Percentiles rank a stretch among this genome's conserved stretches.
phyloP scores from a whole-genome alignment of 495 filamentous ascomycete genomes.

The Penicillium robsamsonii region DNA sequence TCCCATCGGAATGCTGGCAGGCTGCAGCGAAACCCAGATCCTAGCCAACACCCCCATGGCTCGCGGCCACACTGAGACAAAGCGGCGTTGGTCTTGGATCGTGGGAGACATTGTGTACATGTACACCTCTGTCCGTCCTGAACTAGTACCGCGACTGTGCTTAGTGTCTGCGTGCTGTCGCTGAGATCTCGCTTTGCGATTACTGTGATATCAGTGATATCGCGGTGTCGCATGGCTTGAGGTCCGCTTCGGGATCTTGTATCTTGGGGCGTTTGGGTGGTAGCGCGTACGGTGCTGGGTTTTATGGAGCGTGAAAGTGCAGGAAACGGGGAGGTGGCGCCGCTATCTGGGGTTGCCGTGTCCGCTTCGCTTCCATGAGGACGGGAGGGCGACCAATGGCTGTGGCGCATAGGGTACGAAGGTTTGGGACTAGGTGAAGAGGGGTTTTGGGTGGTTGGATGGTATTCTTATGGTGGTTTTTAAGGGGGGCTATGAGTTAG shows the following conservation, averaged over 20 bases:
- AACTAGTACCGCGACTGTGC: not conserved
- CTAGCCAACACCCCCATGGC: constrained; percentile 2
- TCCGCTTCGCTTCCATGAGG: constrained; percentile 47
- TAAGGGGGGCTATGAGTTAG: constrained; percentile 7
- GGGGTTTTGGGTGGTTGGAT: not conserved
- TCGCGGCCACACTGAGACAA: constrained; percentile 1
- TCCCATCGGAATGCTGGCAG: not conserved
- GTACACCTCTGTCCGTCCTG: not conserved
- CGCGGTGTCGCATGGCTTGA: not conserved
- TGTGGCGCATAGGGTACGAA: constrained; percentile 36
- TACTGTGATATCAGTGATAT: not conserved
- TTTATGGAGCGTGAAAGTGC: not conserved
- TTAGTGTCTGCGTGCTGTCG: not conserved
- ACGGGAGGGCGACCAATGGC: constrained; percentile 48
- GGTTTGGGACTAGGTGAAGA: constrained; percentile 2
- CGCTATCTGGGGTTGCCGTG: constrained; percentile 46
- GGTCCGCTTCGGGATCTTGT: not conserved
- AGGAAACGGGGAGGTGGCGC: constrained; percentile 18
- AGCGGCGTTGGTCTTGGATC: constrained; percentile 1
- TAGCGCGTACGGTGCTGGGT: not conserved
- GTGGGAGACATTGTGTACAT: constrained; percentile 5
- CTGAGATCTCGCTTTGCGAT: not conserved
- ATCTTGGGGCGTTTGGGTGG: not conserved
- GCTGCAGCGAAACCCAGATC: constrained; percentile 4
- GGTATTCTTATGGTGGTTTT: not conserved